Percentiles rank a stretch among this genome's conserved stretches.
phyloP scores from a whole-genome alignment of 208 protist genomes.

The Trypanosoma boissoni region DNA sequence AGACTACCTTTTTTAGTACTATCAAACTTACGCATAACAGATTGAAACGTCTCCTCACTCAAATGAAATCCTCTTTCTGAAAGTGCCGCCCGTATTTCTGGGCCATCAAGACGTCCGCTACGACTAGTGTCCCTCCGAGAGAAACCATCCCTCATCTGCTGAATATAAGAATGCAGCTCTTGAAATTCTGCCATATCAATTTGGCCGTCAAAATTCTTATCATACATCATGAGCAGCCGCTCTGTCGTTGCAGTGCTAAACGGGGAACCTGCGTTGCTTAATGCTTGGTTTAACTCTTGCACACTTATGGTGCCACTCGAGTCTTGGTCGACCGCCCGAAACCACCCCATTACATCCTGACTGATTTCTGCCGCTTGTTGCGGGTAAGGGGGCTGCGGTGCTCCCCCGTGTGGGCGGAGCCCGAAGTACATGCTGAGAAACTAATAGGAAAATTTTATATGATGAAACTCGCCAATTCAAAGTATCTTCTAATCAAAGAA shows the following conservation, averaged over 20 bases:
- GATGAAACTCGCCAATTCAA: too few species aligned
- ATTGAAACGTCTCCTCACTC: slow-evolving; percentile 73
- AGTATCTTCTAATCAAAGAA: too few species aligned
- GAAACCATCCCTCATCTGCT: slow-evolving; percentile 71
- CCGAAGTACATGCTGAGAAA: not conserved
- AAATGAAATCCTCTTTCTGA: slow-evolving; percentile 45
- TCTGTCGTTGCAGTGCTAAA: slow-evolving; percentile 80
- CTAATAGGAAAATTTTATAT: not conserved
- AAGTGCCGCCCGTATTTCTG: slow-evolving; percentile 69
- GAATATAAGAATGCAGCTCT: slow-evolving; percentile 73
- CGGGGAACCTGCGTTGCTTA: slow-evolving; percentile 45
- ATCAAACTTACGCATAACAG: slow-evolving; percentile 85
- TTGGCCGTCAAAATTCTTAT: slow-evolving; percentile 57
- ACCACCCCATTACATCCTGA: slow-evolving; percentile 66
- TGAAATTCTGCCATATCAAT: slow-evolving; percentile 77
- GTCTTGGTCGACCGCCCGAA: slow-evolving; percentile 73
- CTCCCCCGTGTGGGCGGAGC: not conserved
- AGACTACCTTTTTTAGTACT: slow-evolving; percentile 63
- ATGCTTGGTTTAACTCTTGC: slow-evolving; percentile 68
- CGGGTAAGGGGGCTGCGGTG: slow-evolving; percentile 17
- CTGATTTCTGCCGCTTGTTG: slow-evolving; percentile 22
- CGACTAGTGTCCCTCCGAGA: slow-evolving; percentile 43
- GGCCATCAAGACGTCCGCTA: slow-evolving; percentile 62
- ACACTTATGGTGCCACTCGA: slow-evolving; percentile 66
- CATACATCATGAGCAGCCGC: slow-evolving; percentile 80